A percentile compares a stretch with the other conserved stretches of the same genome.
Evolutionary conservation across 2,329 filamentous ascomycete genomes (phyloP).

Genomic region (Simplicillium aogashimaense): DNA sequence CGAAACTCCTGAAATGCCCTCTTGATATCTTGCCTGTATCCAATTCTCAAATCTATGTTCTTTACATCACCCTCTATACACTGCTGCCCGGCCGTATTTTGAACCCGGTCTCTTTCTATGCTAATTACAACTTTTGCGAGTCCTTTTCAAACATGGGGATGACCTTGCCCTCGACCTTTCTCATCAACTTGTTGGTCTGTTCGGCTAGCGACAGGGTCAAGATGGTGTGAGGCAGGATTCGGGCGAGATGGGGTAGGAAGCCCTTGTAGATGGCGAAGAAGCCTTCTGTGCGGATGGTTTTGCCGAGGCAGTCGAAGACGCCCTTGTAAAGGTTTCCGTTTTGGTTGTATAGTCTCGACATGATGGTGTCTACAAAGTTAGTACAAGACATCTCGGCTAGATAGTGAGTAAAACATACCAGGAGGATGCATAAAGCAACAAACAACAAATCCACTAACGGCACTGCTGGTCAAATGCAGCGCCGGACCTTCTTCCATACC

Average conservation of each 20-base stretch:
- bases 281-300: conserved; percentile 87
- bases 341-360: conserved; percentile 98
- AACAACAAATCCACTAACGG: conserved; percentile 87
- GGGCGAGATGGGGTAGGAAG: conserved; percentile 85
- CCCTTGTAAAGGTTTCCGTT: conserved; percentile 94
- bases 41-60: too few species aligned
- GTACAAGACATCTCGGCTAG: neutral
- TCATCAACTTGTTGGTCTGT: conserved; percentile 90
- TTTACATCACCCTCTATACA: too few species aligned
- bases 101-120: too few species aligned
- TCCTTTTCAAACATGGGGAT: conserved; percentile 30
- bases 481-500: conserved; percentile 86
- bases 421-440: conserved; percentile 98
- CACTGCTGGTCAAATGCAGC: conserved; percentile 80
- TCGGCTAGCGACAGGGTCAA: conserved; percentile 87
- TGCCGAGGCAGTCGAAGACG: conserved; percentile 82
- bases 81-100: too few species aligned
- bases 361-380: conserved; percentile 64
- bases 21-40: too few species aligned
- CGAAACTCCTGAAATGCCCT: too few species aligned
- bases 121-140: too few species aligned
- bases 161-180: conserved; percentile 58
- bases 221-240: conserved; percentile 93
- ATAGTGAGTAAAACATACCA: conserved; percentile 40
- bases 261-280: conserved; percentile 94